Percentiles rank a stretch among this genome's conserved stretches.
Evolutionary conservation across 805 yeast species (phyloP).

Genomic region (Candida pini): DNA sequence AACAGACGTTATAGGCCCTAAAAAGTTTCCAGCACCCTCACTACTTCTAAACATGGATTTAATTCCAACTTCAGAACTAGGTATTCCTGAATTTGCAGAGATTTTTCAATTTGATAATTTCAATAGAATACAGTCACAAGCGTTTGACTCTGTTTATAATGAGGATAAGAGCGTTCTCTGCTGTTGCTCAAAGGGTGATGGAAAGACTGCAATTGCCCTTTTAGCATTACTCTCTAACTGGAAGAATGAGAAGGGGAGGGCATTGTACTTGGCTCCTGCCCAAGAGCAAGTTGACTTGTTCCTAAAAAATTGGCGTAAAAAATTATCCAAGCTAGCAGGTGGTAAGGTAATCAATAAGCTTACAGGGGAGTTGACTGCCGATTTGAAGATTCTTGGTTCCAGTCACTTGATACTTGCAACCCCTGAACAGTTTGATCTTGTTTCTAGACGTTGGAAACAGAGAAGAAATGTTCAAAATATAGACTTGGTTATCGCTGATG

Average conservation of each 20-base stretch:
- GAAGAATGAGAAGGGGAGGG: conserved; percentile 63
- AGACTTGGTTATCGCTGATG: conserved; percentile 67
- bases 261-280: conserved; percentile 64
- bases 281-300: conserved; percentile 49
- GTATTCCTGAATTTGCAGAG: conserved; percentile 40
- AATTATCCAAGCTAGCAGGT: conserved; percentile 43
- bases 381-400: conserved; percentile 48
- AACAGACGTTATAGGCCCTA: conserved; percentile 48
- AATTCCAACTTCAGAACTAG: conserved; percentile 44
- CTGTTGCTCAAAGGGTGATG: conserved; percentile 72
- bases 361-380: conserved; percentile 50
- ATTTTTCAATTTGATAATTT: conserved; percentile 47
- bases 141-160: conserved; percentile 53
- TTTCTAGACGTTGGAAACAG: conserved; percentile 81
- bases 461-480: conserved; percentile 64
- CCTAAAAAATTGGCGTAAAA: conserved; percentile 45
- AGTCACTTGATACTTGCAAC: conserved; percentile 72
- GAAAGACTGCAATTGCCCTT: conserved; percentile 68
- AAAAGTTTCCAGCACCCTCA: conserved; percentile 58
- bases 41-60: conserved; percentile 47
- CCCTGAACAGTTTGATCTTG: conserved; percentile 67
- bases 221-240: conserved; percentile 68
- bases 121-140: conserved; percentile 72
- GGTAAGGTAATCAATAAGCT: conserved; percentile 55
- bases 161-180: conserved; percentile 51